A percentile compares a stretch with the other conserved stretches of the same genome.
Conservation (phyloP, 31 red algal species). For the Odonthalia washingtoniensis region DNA sequence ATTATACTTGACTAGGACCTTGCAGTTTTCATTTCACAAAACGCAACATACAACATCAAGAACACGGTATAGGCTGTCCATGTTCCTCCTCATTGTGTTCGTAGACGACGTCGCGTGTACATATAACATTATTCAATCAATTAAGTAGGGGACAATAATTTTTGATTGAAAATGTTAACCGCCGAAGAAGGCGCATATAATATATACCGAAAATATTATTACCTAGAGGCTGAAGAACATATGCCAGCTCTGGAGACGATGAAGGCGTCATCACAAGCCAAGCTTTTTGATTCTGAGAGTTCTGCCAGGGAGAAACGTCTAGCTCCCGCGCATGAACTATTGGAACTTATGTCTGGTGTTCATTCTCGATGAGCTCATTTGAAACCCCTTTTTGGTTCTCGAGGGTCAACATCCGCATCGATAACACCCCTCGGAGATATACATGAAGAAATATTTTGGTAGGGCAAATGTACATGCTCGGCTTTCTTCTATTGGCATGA, state of each 20-base stretch:
- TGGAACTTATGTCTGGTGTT: conserved; percentile 74
- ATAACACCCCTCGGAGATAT: conserved; percentile 60
- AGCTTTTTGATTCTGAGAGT: conserved; percentile 77
- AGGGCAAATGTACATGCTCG: conserved; percentile 75
- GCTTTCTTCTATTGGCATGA: conserved; percentile 53
- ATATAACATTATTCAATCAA: no score
- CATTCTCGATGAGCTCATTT: conserved; percentile 83
- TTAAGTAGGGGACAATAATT: no score
- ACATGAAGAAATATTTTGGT: conserved; percentile 63
- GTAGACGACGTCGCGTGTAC: no score
- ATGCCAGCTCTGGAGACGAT: conserved; percentile 80
- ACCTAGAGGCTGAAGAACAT: no score
- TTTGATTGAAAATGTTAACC: no score
- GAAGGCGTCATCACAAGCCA: conserved; percentile 65
- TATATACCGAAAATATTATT: no score
- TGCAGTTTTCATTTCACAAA: no score
- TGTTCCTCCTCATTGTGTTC: no score
- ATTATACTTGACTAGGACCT: no score
- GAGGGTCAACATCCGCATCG: neutral
- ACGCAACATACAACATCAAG: no score
- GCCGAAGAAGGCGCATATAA: no score
- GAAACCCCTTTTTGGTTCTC: conserved; percentile 59
- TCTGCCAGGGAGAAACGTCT: conserved; percentile 76
- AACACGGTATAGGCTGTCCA: no score
- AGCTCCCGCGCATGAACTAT: conserved; percentile 48